Conservation (phyloP, 1,284 basidiomycete genomes). For the Neonothopanus nambi region DNA sequence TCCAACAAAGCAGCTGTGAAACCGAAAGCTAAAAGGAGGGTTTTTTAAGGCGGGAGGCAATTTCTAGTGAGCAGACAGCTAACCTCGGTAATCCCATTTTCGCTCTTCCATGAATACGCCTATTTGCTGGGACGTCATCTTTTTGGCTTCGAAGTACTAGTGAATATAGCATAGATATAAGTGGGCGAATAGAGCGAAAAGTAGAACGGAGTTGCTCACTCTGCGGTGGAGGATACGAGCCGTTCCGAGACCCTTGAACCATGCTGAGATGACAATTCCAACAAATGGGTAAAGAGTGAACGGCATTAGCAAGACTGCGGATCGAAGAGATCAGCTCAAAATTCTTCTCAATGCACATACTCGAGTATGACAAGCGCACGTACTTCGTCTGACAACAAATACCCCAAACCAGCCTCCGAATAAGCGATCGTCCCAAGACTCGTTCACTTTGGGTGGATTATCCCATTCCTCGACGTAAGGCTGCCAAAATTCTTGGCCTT, state of each 20-base stretch:
- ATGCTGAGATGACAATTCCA: conserved; percentile 64
- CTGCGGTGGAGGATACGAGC: conserved; percentile 71
- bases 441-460: conserved; percentile 50
- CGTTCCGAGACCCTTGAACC: conserved; percentile 68
- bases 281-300: conserved; percentile 73
- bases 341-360: background rate
- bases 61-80: too few species aligned
- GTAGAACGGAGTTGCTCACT: conserved; percentile 41
- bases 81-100: conserved; percentile 85
- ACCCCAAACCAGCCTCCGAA: conserved; percentile 49
- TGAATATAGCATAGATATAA: too few species aligned
- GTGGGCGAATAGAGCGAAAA: conserved; percentile 12
- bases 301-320: conserved; percentile 65
- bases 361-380: conserved; percentile 19
- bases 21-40: conserved; percentile 82
- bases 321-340: background rate
- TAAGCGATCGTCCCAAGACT: conserved; percentile 31
- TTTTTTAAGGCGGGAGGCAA: too few species aligned
- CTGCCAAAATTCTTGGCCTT: conserved; percentile 81
- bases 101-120: conserved; percentile 83
- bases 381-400: conserved; percentile 51
- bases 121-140: conserved; percentile 69
- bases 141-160: conserved; percentile 83
- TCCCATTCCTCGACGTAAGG: conserved; percentile 89
- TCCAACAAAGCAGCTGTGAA: conserved; percentile 80